phyloP scores from a whole-genome alignment of 2,329 filamentous ascomycete species.

The Fusarium guadeloupense region DNA sequence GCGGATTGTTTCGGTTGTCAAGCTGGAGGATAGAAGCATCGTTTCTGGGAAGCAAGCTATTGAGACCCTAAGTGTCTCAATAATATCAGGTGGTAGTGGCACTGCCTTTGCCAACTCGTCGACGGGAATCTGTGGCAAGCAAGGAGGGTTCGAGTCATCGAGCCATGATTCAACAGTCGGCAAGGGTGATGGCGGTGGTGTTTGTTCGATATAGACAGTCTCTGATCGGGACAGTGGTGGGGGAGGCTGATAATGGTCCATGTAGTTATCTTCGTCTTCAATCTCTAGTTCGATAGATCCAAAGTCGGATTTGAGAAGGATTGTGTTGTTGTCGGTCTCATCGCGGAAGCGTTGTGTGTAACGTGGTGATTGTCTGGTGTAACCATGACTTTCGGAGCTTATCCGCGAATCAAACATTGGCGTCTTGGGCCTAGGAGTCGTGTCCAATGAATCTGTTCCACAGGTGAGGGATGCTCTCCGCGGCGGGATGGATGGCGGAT shows the following conservation, averaged over 20 bases:
- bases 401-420: slow-evolving; percentile 18
- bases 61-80: slow-evolving; percentile 64
- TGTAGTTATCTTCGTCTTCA: slow-evolving; percentile 33
- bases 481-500: slow-evolving; percentile 36
- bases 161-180: slow-evolving; percentile 51
- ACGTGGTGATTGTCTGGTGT: slow-evolving; percentile 13
- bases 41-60: slow-evolving; percentile 68
- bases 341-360: slow-evolving; percentile 27
- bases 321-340: slow-evolving; percentile 29
- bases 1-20: slow-evolving; percentile 67
- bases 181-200: slow-evolving; percentile 48
- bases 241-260: slow-evolving; percentile 8
- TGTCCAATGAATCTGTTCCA: slow-evolving; percentile 15
- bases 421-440: slow-evolving; percentile 14
- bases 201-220: slow-evolving; percentile 46
- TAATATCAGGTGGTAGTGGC: slow-evolving; percentile 61
- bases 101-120: slow-evolving; percentile 53
- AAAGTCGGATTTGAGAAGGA: slow-evolving; percentile 35
- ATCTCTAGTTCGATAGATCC: slow-evolving; percentile 31
- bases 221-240: slow-evolving; percentile 24
- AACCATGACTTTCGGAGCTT: slow-evolving; percentile 13
- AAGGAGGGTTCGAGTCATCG: slow-evolving; percentile 45
- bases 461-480: slow-evolving; percentile 32
- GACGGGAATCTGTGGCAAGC: slow-evolving; percentile 41
- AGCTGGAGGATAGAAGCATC: slow-evolving; percentile 64